Conservation (phyloP, 2,329 filamentous ascomycete genomes). For the Curvularia spicifera region DNA sequence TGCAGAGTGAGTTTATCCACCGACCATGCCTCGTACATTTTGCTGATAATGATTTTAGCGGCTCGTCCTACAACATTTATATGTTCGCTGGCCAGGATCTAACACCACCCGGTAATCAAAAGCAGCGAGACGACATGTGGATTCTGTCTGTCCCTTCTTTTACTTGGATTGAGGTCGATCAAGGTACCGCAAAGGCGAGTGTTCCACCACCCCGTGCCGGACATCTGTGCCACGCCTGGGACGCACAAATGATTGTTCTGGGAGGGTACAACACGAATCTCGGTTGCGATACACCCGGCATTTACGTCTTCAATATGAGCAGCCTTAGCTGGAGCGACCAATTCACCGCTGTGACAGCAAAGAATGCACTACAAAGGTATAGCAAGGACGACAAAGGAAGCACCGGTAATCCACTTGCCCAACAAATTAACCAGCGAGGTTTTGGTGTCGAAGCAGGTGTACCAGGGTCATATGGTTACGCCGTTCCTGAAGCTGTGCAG, state of each 20-base stretch:
- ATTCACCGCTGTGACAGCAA: slow-evolving; percentile 70
- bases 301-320: slow-evolving; percentile 80
- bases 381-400: slow-evolving; percentile 38
- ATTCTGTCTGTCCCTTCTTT: slow-evolving; percentile 81
- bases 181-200: slow-evolving; percentile 41
- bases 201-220: slow-evolving; percentile 68
- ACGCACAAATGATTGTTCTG: slow-evolving; percentile 79
- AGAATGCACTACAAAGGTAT: slow-evolving; percentile 54
- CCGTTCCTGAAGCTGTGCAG: slow-evolving; percentile 69
- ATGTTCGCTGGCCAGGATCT: slow-evolving; percentile 80
- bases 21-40: neutral
- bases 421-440: slow-evolving; percentile 59
- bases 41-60: slow-evolving; percentile 49
- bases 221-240: slow-evolving; percentile 78
- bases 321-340: slow-evolving; percentile 70
- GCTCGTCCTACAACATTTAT: slow-evolving; percentile 77
- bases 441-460: slow-evolving; percentile 63
- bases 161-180: slow-evolving; percentile 74
- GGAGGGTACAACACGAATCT: slow-evolving; percentile 71
- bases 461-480: slow-evolving; percentile 69
- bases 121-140: slow-evolving; percentile 76
- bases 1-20: slow-evolving; percentile 57
- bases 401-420: slow-evolving; percentile 56
- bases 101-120: slow-evolving; percentile 63
- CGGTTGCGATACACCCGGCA: slow-evolving; percentile 70